Conservation (phyloP, 441 rosid species). For the Brassica balearica region DNA sequence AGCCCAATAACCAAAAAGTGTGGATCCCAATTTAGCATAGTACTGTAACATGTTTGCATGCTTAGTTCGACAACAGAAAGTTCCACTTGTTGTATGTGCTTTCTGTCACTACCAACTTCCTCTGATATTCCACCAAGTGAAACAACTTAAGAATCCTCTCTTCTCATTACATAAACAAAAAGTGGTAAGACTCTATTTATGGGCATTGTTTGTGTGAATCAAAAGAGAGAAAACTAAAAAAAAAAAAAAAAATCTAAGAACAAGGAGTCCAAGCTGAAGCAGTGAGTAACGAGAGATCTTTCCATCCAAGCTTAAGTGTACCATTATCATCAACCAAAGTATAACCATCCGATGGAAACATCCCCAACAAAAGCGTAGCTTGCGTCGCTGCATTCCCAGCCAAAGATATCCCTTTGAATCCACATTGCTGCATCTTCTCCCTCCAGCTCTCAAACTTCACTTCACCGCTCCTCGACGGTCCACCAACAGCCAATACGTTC, state of each 20-base stretch:
- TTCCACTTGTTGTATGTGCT: background rate
- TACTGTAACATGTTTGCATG: background rate
- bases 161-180: constrained; percentile 16
- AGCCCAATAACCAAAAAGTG: background rate
- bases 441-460: constrained; percentile 86
- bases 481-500: constrained; percentile 84
- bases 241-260: constrained; percentile 10
- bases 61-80: background rate
- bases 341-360: constrained; percentile 96
- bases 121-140: background rate
- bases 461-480: constrained; percentile 77
- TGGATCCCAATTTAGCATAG: background rate
- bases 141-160: constrained; percentile 24
- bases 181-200: constrained; percentile 2
- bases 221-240: background rate
- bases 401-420: constrained; percentile 83
- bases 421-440: constrained; percentile 82
- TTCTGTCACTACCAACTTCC: background rate
- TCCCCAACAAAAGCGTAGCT: constrained; percentile 85
- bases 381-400: constrained; percentile 94
- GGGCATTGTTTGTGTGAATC: background rate
- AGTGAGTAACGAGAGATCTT: constrained; percentile 95
- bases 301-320: constrained; percentile 95
- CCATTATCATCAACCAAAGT: constrained; percentile 96
- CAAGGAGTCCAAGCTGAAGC: constrained; percentile 97